A percentile compares a stretch with the other conserved stretches of the same genome.
phyloP scores from a whole-genome alignment of 441 rosid genomes.

The Eruca vesicaria region DNA sequence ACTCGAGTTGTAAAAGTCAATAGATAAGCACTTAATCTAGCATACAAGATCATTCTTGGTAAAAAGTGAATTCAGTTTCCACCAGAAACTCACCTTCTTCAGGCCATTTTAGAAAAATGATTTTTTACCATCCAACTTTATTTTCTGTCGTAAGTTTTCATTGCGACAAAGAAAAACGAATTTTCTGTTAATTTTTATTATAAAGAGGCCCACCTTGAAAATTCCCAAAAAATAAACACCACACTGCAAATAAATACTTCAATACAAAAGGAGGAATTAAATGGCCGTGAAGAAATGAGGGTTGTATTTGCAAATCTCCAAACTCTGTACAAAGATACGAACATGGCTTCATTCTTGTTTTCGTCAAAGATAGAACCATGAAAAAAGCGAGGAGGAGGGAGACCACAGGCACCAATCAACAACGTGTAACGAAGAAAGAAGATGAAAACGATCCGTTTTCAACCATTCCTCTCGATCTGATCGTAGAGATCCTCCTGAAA shows the following conservation, averaged over 20 bases:
- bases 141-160: not conserved
- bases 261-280: not conserved
- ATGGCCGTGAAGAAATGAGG: too few relatives aligned
- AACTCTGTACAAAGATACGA: too few relatives aligned
- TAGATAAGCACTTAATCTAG: too few relatives aligned
- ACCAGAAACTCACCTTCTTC: not conserved
- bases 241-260: not conserved
- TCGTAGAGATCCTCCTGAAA: not conserved
- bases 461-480: not conserved
- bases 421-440: not conserved
- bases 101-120: too few relatives aligned
- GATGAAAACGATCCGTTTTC: not conserved
- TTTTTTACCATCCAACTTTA: not conserved
- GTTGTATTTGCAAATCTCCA: too few relatives aligned
- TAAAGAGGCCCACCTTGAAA: not conserved
- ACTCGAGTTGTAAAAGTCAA: too few relatives aligned
- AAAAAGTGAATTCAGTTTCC: not conserved
- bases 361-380: not conserved
- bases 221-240: not conserved
- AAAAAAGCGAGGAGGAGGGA: not conserved
- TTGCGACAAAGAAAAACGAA: not conserved
- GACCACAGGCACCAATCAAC: not conserved
- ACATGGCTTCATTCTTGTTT: not conserved
- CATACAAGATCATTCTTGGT: too few relatives aligned
- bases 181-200: not conserved